Base-by-base conservation (phyloP, 345 rosid genomes). In the Microthlaspi erraticum region DNA sequence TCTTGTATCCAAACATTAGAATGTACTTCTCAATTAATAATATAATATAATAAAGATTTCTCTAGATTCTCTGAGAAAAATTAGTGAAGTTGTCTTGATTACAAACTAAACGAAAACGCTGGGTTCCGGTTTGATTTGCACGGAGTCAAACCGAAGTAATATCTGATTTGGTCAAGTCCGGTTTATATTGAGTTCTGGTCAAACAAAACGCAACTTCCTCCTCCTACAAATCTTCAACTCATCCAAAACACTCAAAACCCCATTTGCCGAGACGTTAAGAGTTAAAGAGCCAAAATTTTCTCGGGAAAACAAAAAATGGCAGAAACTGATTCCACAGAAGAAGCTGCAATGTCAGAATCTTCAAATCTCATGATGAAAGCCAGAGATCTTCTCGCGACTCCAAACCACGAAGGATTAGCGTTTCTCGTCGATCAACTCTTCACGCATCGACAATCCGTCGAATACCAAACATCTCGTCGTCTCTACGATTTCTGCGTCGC, bases 401-500 rank as follows among this genome's bases (percentile, higher is more conserved):
- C 75, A 61, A 51, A 3, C 61, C 33, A 60, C 37, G 48, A 71
- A 50, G 43, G 36, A 13, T 9, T 52, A 33, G 10, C 54, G 2
- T 19, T 7, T 3, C 6, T 60, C 43, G 4, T 70, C 23, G 42
- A 38, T 10, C 23, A 51, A 2, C 60, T 49, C 60, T 48, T 1
- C 9, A 7, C 3, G 4, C 2, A 1, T 46, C 2, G 13, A 26
- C 44, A 5, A 2, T 3, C 69, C 31, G 12, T 13, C 14, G 69
- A 72, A 1, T 17, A 18, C 10, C 3, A 33, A 62, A 13, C 13
- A 7, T 46, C 76, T 3, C 51, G 16, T 14, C 14, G 23, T 31
- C 33, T 60, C 0, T 71, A 20, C 75, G 31, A 43, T 3, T 72
- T 62, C 39, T 53, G 39, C 62, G 45, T 12, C 7, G 37, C 29